Conservation (phyloP, 495 filamentous ascomycete genomes). For the Copromyces sp. region DNA sequence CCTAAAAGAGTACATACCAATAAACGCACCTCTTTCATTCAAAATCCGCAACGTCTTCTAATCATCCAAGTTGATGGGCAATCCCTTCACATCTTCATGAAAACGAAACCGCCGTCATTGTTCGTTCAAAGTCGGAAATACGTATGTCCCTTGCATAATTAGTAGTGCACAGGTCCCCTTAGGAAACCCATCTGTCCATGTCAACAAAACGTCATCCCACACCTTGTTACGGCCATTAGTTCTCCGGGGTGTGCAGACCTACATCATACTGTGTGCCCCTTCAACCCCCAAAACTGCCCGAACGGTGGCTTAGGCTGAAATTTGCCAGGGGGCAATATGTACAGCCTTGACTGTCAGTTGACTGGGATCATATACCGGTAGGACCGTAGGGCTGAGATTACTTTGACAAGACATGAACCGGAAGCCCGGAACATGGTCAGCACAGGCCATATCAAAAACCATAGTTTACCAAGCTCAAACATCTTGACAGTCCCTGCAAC, state of each 20-base stretch:
- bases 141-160: neutral
- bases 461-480: neutral
- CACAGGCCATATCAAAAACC: neutral
- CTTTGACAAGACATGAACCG: neutral
- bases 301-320: neutral
- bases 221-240: neutral
- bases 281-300: neutral
- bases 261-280: neutral
- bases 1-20: neutral
- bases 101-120: neutral
- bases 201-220: neutral
- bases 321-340: neutral
- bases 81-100: neutral
- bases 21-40: neutral
- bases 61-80: neutral
- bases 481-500: neutral
- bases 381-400: neutral
- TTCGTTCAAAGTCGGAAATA: neutral
- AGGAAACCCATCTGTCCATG: neutral
- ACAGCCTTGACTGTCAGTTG: neutral
- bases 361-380: too few species aligned
- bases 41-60: conserved; percentile 1
- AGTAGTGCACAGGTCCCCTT: neutral
- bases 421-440: neutral
- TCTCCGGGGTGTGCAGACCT: neutral